Evolutionary conservation across 305 asterid genomes (phyloP).

Genomic region (Fraxinus nigra): DNA sequence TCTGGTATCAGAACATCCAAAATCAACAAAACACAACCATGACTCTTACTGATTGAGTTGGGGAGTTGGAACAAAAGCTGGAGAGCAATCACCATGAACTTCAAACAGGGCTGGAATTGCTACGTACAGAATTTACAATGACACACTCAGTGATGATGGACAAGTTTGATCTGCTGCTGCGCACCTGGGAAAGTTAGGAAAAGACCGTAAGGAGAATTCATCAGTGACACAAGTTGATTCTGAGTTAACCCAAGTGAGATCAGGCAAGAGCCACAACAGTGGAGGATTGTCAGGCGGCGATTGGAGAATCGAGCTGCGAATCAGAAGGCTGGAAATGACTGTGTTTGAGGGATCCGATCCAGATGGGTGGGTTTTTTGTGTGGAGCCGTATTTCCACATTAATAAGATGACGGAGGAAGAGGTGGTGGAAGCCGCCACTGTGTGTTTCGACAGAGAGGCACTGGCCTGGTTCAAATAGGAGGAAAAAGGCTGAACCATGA

Average conservation of each 20-base stretch:
- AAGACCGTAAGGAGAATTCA: background rate
- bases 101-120: background rate
- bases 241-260: background rate
- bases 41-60: background rate
- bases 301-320: background rate
- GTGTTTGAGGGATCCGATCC: background rate
- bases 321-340: background rate
- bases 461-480: background rate
- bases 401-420: background rate
- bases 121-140: background rate
- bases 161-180: background rate
- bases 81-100: background rate
- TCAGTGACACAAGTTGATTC: background rate
- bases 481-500: background rate
- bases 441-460: background rate
- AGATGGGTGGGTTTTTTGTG: background rate
- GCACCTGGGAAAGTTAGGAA: background rate
- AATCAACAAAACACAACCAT: background rate
- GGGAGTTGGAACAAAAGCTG: background rate
- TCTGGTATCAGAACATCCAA: background rate
- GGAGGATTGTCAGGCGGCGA: background rate
- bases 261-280: background rate
- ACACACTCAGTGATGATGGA: background rate
- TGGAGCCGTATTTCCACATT: background rate
- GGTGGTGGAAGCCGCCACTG: background rate